Evolutionary conservation across 768 basidiomycete species (phyloP).

Genomic region (Amanita brunnescens): DNA sequence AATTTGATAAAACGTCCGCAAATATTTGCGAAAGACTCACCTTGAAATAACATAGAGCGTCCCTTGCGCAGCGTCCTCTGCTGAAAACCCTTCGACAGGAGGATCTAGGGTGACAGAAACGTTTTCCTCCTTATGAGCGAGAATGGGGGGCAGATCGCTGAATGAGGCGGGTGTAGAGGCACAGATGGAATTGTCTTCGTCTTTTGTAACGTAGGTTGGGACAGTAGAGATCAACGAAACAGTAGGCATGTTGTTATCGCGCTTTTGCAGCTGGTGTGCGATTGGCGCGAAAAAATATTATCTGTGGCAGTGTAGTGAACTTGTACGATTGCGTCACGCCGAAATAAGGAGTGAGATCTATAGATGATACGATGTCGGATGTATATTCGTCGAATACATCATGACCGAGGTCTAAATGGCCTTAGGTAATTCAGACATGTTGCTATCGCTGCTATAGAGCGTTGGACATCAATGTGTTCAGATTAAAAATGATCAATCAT

Average conservation of each 20-base stretch:
- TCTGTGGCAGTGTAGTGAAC: neutral
- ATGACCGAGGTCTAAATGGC: too few relatives aligned
- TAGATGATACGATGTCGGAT: too few relatives aligned
- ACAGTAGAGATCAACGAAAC: constrained; percentile 26
- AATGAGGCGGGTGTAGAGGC: constrained; percentile 84
- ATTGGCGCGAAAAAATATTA: too few relatives aligned
- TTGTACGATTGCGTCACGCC: too few relatives aligned
- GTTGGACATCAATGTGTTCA: too few relatives aligned
- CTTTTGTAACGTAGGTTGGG: constrained; percentile 35
- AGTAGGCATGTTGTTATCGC: constrained; percentile 25
- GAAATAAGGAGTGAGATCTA: too few relatives aligned
- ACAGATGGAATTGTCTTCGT: constrained; percentile 59
- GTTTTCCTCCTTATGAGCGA: constrained; percentile 65
- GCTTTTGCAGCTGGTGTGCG: constrained; percentile 23
- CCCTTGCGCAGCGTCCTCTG: constrained; percentile 46
- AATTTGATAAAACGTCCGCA: neutral
- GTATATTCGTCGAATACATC: too few relatives aligned
- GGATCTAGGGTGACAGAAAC: constrained; percentile 69
- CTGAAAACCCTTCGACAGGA: constrained; percentile 47
- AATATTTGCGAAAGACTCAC: constrained; percentile 28
- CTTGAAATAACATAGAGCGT: constrained; percentile 82
- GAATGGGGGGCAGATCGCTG: constrained; percentile 73
- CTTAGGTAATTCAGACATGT: too few relatives aligned
- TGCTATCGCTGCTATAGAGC: too few relatives aligned
- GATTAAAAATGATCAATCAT: too few relatives aligned